Conservation (phyloP, 441 rosid genomes). For the Lagerstroemia fauriei region DNA sequence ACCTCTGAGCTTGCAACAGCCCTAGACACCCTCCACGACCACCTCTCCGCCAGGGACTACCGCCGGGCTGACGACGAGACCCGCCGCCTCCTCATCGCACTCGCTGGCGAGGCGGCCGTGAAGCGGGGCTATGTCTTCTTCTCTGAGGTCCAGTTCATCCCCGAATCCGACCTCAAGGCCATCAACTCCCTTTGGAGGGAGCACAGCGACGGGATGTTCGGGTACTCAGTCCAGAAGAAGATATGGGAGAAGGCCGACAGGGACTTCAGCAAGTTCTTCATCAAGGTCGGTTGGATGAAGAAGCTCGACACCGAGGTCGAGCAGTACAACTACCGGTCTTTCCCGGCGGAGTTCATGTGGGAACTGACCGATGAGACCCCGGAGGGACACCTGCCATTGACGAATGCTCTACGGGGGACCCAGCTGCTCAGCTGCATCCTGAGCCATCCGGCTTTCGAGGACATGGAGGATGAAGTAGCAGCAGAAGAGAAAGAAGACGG, state of each 20-base stretch:
- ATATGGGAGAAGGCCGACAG: slow-evolving; percentile 58
- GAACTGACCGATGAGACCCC: slow-evolving; percentile 74
- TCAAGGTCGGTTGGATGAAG: slow-evolving; percentile 91
- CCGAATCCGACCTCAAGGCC: slow-evolving; percentile 54
- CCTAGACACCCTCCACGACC: slow-evolving; percentile 63
- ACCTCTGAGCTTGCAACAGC: slow-evolving; percentile 45
- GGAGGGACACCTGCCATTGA: slow-evolving; percentile 78
- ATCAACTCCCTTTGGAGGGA: slow-evolving; percentile 70
- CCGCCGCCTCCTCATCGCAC: slow-evolving; percentile 69
- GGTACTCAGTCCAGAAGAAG: slow-evolving; percentile 74
- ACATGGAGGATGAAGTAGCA: not conserved
- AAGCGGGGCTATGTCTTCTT: slow-evolving; percentile 88
- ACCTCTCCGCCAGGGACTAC: slow-evolving; percentile 63
- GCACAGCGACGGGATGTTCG: slow-evolving; percentile 65
- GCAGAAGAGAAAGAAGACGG: not conserved
- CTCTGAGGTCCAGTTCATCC: slow-evolving; percentile 78
- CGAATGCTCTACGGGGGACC: slow-evolving; percentile 86
- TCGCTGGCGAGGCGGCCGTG: slow-evolving; percentile 68
- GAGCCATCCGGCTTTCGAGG: slow-evolving; percentile 75
- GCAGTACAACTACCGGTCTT: slow-evolving; percentile 77
- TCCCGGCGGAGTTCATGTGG: slow-evolving; percentile 80
- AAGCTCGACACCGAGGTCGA: slow-evolving; percentile 77
- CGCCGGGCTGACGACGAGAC: slow-evolving; percentile 85
- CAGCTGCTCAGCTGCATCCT: slow-evolving; percentile 62
- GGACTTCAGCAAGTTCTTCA: slow-evolving; percentile 71